Percentiles rank a stretch among this genome's conserved stretches.
Conservation (phyloP, 192 early-diverging fungal genomes). For the Entomortierella lignicola region DNA sequence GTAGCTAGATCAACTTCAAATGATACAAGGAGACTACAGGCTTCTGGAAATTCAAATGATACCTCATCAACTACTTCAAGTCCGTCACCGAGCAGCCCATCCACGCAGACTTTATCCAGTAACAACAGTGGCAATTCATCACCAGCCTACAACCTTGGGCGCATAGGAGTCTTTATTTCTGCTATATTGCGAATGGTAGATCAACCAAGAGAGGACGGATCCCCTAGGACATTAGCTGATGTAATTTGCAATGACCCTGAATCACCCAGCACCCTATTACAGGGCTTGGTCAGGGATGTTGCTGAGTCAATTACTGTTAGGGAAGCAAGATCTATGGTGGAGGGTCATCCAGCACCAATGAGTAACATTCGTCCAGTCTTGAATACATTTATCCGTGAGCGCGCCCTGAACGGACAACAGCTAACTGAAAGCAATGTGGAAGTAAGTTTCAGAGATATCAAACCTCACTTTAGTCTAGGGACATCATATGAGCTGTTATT, state of each 20-base stretch:
- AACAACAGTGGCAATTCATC: constrained; percentile 11
- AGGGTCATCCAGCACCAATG: constrained; percentile 41
- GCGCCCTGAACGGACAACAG: constrained; percentile 42
- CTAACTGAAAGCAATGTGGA: constrained; percentile 47
- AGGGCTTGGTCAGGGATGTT: constrained; percentile 45
- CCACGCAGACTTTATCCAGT: constrained; percentile 19
- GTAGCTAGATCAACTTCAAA: constrained; percentile 9
- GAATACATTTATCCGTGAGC: constrained; percentile 47
- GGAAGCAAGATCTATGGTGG: constrained; percentile 46
- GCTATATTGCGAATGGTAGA: constrained; percentile 53
- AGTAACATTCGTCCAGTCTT: constrained; percentile 48
- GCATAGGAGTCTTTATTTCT: constrained; percentile 51
- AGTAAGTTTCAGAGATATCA: constrained; percentile 6
- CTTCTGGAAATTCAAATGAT: constrained; percentile 1
- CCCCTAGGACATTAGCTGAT: constrained; percentile 41
- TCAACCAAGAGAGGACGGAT: constrained; percentile 55
- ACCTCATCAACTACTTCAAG: constrained; percentile 22
- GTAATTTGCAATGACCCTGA: constrained; percentile 54
- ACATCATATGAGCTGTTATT: neutral
- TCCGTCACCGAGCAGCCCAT: constrained; percentile 46
- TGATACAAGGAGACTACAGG: constrained; percentile 17
- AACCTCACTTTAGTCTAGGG: neutral
- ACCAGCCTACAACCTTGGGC: constrained; percentile 50
- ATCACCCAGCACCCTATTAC: constrained; percentile 20
- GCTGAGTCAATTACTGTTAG: constrained; percentile 44